These are phyloP conservation scores for Xylariaceae sp. DNA, from an alignment of 2,329 filamentous ascomycete genomes.

Conservation along the genomic window DNA sequence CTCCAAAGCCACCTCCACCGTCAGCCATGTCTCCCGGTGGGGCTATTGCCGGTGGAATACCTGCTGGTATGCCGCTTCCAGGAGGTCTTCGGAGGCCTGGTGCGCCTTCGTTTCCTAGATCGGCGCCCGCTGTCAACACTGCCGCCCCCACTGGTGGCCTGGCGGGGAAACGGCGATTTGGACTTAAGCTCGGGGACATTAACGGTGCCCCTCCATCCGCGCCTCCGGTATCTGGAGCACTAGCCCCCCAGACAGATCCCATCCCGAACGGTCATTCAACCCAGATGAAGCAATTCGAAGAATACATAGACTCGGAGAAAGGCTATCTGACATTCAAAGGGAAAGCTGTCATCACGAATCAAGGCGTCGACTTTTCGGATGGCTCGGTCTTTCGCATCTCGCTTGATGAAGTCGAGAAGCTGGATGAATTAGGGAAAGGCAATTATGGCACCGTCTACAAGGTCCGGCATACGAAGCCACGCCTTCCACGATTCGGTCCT, in stretches of 20 bases:
- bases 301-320: slow-evolving; percentile 88
- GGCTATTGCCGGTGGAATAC: slow-evolving; percentile 31
- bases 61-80: slow-evolving; percentile 46
- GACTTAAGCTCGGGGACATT: slow-evolving; percentile 61
- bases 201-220: slow-evolving; percentile 37
- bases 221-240: slow-evolving; percentile 37
- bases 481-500: slow-evolving; percentile 56
- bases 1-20: slow-evolving; percentile 31
- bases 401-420: slow-evolving; percentile 83
- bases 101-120: slow-evolving; percentile 50
- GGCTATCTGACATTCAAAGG: slow-evolving; percentile 91
- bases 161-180: slow-evolving; percentile 61
- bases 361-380: slow-evolving; percentile 88
- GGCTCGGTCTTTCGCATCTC: slow-evolving; percentile 92
- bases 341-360: slow-evolving; percentile 83
- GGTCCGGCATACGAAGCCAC: slow-evolving; percentile 76
- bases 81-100: slow-evolving; percentile 42
- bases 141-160: slow-evolving; percentile 36
- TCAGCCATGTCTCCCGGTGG: slow-evolving; percentile 28
- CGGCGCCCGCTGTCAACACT: slow-evolving; percentile 44
- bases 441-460: slow-evolving; percentile 99
- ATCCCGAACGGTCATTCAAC: slow-evolving; percentile 40
- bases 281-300: slow-evolving; percentile 60
- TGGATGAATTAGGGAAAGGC: slow-evolving; percentile 93
- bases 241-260: slow-evolving; percentile 35